Base-by-base conservation (phyloP, 495 filamentous ascomycete species). In the Penicillium argentinense region DNA sequence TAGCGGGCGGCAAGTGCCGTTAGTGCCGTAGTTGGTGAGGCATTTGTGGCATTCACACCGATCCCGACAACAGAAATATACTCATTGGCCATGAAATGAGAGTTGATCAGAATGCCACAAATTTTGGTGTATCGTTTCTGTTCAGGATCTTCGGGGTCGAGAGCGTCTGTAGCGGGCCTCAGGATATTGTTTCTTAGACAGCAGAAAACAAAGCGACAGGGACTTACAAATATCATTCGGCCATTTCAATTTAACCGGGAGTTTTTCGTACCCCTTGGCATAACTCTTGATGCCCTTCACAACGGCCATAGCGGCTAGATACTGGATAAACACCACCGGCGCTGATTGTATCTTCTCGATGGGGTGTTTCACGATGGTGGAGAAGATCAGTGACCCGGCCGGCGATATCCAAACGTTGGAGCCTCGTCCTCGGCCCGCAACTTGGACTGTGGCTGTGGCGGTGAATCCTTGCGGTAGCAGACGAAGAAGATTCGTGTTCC, bases 361-460 rank as follows among this genome's bases (percentile, higher is more conserved):
- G 6, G 85, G 76, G 67, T 97, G 95, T 25, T 86, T 85, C 34
- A 98, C 77, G 13, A 92, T 81, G 9, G 85, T 89, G 6, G 88
- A 95, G 71, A 93, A 91, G 55, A 97, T 83, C 7, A 98, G 77
- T 14, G 82, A 79, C 0, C 93, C 93, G 2, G 88, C 78, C 3
- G 93, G 95, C 0, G 93, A 90, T 2, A 98, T 83, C 93, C 95
- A 98, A 54, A 96, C 87, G 55, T 98, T 97, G 30, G 75, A 82
- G 4, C 95, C 95, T 2, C 93, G 86, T 14, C 93, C 93, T 30
- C 93, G 81, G n/a, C 89, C 95, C 6, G 90, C 86, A 11, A 97
- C 74, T 64, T 98, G 95, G 1, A 85, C 84, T 3, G 91, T 95
- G n/a, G 95, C 95, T 2, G 86, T 86, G n/a, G 87, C 76, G 3